These are phyloP conservation scores for Castanopsis chinensis DNA, from an alignment of 306 rosid species.

Conservation along the genomic window DNA sequence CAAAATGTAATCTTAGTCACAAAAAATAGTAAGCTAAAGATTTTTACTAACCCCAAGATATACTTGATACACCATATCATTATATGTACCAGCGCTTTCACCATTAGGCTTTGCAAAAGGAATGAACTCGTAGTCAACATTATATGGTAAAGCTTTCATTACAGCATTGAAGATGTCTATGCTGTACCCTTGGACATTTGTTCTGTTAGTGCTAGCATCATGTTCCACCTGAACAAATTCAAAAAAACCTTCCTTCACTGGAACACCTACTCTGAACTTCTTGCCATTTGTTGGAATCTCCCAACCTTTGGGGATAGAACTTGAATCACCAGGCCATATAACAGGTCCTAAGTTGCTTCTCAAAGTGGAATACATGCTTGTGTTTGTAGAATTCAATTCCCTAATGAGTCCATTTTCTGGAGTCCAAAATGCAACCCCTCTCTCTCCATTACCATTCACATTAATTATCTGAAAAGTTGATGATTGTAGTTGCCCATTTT, in stretches of 20 bases:
- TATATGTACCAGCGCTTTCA: slow-evolving; percentile 10
- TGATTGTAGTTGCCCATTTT: slow-evolving; percentile 32
- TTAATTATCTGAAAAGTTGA: slow-evolving; percentile 37
- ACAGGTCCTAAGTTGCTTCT: slow-evolving; percentile 21
- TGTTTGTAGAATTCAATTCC: background rate
- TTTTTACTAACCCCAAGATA: slow-evolving; percentile 22
- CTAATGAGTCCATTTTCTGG: background rate
- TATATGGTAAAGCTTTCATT: slow-evolving; percentile 21
- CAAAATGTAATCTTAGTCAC: background rate
- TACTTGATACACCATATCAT: slow-evolving; percentile 33
- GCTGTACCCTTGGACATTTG: slow-evolving; percentile 19
- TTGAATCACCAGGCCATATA: slow-evolving; percentile 43
- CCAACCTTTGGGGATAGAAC: slow-evolving; percentile 40
- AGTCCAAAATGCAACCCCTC: slow-evolving; percentile 17
- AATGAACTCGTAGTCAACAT: slow-evolving; percentile 25
- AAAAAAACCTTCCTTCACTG: slow-evolving; percentile 16
- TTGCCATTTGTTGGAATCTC: slow-evolving; percentile 22
- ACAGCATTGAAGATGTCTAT: slow-evolving; percentile 35
- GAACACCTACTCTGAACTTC: slow-evolving; percentile 39
- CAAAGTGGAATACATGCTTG: background rate
- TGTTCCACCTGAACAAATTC: slow-evolving; percentile 25
- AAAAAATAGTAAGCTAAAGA: too few species aligned
- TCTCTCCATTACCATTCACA: slow-evolving; percentile 22
- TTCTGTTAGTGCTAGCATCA: slow-evolving; percentile 11
- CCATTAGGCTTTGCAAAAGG: slow-evolving; percentile 22